Evolutionary conservation across 2,329 filamentous ascomycete species (phyloP).

Genomic region (Apiospora kogelbergensis): DNA sequence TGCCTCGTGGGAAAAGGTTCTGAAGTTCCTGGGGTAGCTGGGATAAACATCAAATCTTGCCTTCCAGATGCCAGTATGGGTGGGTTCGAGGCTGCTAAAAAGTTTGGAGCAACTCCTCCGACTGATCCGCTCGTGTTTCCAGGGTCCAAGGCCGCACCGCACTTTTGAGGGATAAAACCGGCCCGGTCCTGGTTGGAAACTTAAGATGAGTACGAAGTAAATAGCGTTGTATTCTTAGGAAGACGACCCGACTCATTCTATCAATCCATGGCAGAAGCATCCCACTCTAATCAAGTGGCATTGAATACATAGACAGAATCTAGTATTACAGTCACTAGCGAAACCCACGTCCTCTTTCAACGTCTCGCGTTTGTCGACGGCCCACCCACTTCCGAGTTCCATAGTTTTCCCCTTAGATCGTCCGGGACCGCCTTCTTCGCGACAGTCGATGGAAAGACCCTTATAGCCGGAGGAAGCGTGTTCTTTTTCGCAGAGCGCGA

Average conservation of each 20-base stretch:
- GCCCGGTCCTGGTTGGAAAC: neutral
- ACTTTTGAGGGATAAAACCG: neutral
- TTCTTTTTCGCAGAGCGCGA: neutral
- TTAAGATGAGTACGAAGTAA: neutral
- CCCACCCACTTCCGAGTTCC: neutral
- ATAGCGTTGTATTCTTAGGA: too few species aligned
- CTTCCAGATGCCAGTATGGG: too few species aligned
- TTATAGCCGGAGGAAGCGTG: neutral
- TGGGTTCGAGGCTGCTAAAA: too few species aligned
- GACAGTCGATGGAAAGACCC: neutral
- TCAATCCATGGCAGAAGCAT: neutral
- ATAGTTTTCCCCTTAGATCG: neutral
- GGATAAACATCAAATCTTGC: too few species aligned
- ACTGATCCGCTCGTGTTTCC: neutral
- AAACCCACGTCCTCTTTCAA: too few species aligned
- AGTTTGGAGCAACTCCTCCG: too few species aligned
- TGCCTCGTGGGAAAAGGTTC: neutral
- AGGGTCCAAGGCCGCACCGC: neutral
- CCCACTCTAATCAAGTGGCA: too few species aligned
- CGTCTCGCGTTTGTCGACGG: neutral
- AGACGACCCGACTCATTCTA: neutral
- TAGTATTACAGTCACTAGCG: too few species aligned
- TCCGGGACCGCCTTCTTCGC: neutral
- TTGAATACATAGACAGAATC: too few species aligned
- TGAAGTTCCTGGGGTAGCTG: neutral